Percentiles rank a stretch among this genome's conserved stretches.
Conservation (phyloP, 2,329 filamentous ascomycete genomes). For the Botrytis sinoallii region DNA sequence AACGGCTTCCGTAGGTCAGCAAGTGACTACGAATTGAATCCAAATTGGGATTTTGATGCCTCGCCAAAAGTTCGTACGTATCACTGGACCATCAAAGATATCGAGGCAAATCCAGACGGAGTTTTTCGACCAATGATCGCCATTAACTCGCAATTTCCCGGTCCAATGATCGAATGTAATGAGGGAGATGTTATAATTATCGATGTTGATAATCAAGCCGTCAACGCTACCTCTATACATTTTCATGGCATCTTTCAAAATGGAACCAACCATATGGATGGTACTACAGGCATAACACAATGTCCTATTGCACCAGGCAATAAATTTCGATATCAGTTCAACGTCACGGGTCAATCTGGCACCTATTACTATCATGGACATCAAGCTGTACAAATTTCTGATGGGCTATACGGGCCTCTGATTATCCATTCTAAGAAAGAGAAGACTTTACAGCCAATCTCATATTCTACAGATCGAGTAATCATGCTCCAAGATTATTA, state of each 20-base stretch:
- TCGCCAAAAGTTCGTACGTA: constrained; percentile 53
- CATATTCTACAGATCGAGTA: constrained; percentile 54
- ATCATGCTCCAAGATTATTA: constrained; percentile 74
- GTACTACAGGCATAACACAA: constrained; percentile 59
- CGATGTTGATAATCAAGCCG: constrained; percentile 64
- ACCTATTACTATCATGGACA: constrained; percentile 65
- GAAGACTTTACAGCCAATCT: constrained; percentile 50
- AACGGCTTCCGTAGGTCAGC: constrained; percentile 37
- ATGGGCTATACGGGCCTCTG: constrained; percentile 65
- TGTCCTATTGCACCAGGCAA: constrained; percentile 62
- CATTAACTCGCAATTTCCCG: constrained; percentile 73
- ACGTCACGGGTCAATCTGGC: constrained; percentile 50
- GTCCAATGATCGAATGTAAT: constrained; percentile 69
- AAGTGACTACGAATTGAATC: constrained; percentile 55
- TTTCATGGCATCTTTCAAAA: constrained; percentile 79
- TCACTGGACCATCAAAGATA: constrained; percentile 58
- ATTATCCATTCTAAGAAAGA: constrained; percentile 60
- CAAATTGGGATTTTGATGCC: constrained; percentile 53
- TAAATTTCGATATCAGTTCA: constrained; percentile 66
- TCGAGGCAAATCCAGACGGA: constrained; percentile 59
- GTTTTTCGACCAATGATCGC: constrained; percentile 58
- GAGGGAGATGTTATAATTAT: constrained; percentile 70
- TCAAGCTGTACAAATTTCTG: constrained; percentile 60
- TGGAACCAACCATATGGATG: constrained; percentile 73
- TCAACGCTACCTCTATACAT: constrained; percentile 64